Evolutionary conservation across 495 filamentous ascomycete genomes (phyloP).

Genomic region (Ascodesmis nigricans): DNA sequence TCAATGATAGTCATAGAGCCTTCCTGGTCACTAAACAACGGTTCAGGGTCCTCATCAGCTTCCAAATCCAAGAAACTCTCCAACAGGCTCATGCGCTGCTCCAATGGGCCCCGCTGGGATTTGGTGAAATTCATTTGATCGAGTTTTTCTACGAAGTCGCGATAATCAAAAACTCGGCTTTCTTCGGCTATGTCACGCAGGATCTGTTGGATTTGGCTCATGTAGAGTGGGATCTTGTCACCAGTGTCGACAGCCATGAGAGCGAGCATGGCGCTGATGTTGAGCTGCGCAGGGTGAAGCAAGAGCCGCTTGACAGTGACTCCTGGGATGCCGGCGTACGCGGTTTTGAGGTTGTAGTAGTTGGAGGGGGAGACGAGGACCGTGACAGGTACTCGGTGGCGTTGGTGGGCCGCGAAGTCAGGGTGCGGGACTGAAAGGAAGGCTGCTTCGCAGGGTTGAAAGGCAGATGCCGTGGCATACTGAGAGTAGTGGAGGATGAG

Average conservation of each 20-base stretch:
- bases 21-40: no score
- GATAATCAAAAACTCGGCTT: slow-evolving; percentile 7
- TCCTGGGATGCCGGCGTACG: slow-evolving; percentile 12
- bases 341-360: slow-evolving; percentile 6
- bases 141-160: slow-evolving; percentile 7
- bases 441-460: slow-evolving; percentile 16
- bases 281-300: slow-evolving; percentile 8
- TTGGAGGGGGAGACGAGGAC: slow-evolving; percentile 21
- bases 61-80: slow-evolving; percentile 15
- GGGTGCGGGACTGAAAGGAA: slow-evolving; percentile 11
- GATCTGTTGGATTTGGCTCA: slow-evolving; percentile 11
- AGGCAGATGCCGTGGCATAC: slow-evolving; percentile 10
- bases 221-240: slow-evolving; percentile 10
- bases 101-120: slow-evolving; percentile 7
- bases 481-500: slow-evolving; percentile 14
- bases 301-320: slow-evolving; percentile 10
- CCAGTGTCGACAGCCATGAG: slow-evolving; percentile 14
- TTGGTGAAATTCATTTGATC: not conserved
- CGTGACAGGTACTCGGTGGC: slow-evolving; percentile 5
- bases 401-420: slow-evolving; percentile 2
- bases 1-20: slow-evolving; percentile 49
- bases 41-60: not conserved
- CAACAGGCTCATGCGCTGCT: slow-evolving; percentile 14
- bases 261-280: slow-evolving; percentile 9
- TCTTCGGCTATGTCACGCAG: slow-evolving; percentile 14